Percentiles rank a stretch among this genome's conserved stretches.
phyloP scores from a whole-genome alignment of 2,329 filamentous ascomycete genomes.

The Colletotrichum trifolii region DNA sequence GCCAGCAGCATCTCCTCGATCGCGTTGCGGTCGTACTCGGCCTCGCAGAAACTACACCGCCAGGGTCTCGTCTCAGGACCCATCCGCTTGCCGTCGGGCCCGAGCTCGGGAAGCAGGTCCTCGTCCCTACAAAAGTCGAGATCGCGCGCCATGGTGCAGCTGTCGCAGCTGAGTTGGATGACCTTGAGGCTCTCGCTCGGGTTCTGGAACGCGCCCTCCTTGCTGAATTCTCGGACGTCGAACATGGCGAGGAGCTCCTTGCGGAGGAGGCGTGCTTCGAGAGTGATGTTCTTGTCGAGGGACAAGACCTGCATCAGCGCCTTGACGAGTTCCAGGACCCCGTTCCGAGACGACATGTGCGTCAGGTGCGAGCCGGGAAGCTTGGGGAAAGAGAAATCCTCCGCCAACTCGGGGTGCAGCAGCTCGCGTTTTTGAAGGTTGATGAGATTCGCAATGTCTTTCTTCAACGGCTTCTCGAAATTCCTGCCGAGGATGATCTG shows the following conservation, averaged over 20 bases:
- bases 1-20: conserved; percentile 87
- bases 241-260: conserved; percentile 92
- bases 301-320: conserved; percentile 91
- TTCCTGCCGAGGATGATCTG: conserved; percentile 79
- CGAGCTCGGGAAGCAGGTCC: conserved; percentile 72
- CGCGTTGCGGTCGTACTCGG: conserved; percentile 79
- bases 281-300: conserved; percentile 88
- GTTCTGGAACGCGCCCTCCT: conserved; percentile 88
- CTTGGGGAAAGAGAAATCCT: conserved; percentile 86
- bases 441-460: conserved; percentile 85
- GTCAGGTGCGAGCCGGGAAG: conserved; percentile 78
- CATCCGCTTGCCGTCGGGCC: conserved; percentile 34
- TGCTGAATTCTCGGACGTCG: conserved; percentile 93
- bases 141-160: conserved; percentile 89
- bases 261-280: conserved; percentile 87
- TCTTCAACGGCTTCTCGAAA: conserved; percentile 91
- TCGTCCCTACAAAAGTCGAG: conserved; percentile 93
- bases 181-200: conserved; percentile 81
- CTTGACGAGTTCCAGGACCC: conserved; percentile 89
- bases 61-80: conserved; percentile 63
- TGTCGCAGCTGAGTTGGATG: conserved; percentile 83
- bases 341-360: conserved; percentile 46
- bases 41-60: conserved; percentile 81
- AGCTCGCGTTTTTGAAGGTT: conserved; percentile 88
- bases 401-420: conserved; percentile 86